Base-by-base conservation (phyloP, 2,329 filamentous ascomycete species). In the Hypoxylon sp. region DNA sequence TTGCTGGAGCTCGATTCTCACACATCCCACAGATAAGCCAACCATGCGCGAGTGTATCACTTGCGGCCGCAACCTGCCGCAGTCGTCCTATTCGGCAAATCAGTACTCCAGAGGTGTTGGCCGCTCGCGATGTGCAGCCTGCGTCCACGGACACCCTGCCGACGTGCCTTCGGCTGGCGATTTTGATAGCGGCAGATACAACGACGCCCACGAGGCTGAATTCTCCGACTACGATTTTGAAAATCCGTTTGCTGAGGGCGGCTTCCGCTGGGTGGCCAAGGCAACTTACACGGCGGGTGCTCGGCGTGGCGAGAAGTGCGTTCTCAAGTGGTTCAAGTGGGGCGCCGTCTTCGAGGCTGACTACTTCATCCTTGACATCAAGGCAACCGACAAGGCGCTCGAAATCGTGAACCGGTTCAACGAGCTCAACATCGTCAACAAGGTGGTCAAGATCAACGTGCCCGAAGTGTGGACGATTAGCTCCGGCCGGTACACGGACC, bases 261-360 rank as follows among this genome's bases (percentile, higher is more conserved):
- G 63, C 0, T 73, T 72, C 50, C 66, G 68, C 17, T 67, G 55
- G 58, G 71, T 73, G 5, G 66, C 66, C 18, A 65, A 61, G 26
- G 73, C 72, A 1, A 59, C 1, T 4, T 77, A 78, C 55, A 67
- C 18, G 2, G 27, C 13, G 2, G 74, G 74, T 11, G 7, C 33
- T 10, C 69, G 74, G 10, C n/a, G 6, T 0, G 74, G 72, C 27
- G 66, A 77, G 53, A 37, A 58, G 10, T 75, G 73, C 38, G 75
- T 77, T 11, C 2, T 23, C 40, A 78, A 77, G 53, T 74, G 74
- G 71, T 78, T 77, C 67, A 78, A 77, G 63, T 69, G 67, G 0
- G 74, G 72, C 8, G 63, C 63, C 1, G 72, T 73, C 45, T 76
- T 72, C 47, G 68, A 70, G 29, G 48, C 48, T 0, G 67, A 74